Evolutionary conservation across 1,139 yeast species (phyloP).

Genomic region (Martiniozyma asiatica): DNA sequence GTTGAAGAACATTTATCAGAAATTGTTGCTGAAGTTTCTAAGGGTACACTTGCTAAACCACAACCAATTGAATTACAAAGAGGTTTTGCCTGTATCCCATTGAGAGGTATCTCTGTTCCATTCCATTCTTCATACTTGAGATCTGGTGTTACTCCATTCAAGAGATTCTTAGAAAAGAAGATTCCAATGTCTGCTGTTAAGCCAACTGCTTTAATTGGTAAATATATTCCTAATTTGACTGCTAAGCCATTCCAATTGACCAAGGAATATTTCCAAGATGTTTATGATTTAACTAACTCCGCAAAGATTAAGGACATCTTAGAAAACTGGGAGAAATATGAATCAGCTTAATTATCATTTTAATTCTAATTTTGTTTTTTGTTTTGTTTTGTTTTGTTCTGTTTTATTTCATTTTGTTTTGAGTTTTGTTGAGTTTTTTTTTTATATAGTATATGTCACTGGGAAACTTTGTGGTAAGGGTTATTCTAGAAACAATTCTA

Average conservation of each 20-base stretch:
- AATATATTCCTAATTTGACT: constrained; percentile 96
- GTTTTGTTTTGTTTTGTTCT: background rate
- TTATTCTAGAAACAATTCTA: no score
- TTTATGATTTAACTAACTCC: constrained; percentile 80
- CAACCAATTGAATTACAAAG: constrained; percentile 96
- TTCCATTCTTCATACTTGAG: constrained; percentile 97
- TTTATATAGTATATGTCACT: background rate
- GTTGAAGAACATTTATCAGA: constrained; percentile 80
- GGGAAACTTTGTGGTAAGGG: constrained; percentile 15
- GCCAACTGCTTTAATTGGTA: constrained; percentile 85
- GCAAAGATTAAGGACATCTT: constrained; percentile 81
- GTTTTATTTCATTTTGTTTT: constrained; percentile 2
- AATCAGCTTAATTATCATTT: constrained; percentile 22
- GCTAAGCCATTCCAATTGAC: constrained; percentile 95
- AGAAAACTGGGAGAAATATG: constrained; percentile 91
- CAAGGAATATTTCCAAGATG: constrained; percentile 94
- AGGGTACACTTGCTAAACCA: constrained; percentile 71
- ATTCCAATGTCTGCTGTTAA: constrained; percentile 90
- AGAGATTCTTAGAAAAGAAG: constrained; percentile 92
- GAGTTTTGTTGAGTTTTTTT: constrained; percentile 2
- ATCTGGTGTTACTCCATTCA: constrained; percentile 98
- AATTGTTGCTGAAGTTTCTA: constrained; percentile 75
- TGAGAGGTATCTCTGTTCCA: constrained; percentile 97
- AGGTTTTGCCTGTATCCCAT: constrained; percentile 96
- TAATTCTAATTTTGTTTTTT: no score